phyloP scores from a whole-genome alignment of 805 yeast genomes.

The Candida boleticola region DNA sequence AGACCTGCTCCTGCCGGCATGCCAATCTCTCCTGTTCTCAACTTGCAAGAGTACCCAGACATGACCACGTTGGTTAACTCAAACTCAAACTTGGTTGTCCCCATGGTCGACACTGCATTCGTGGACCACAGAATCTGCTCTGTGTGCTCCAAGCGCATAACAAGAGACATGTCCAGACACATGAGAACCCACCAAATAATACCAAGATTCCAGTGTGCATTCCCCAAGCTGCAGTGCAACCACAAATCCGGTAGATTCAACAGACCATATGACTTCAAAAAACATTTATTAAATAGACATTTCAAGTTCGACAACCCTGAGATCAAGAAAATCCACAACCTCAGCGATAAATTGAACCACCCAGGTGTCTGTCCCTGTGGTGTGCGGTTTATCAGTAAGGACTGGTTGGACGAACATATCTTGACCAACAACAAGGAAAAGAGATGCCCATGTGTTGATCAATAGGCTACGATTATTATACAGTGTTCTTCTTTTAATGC shows the following conservation, averaged over 20 bases:
- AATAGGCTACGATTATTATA: conserved; percentile 2
- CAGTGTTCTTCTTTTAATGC: too few relatives aligned
- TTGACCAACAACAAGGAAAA: conserved; percentile 19
- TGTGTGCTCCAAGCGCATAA: conserved; percentile 52
- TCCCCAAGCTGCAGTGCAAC: conserved; percentile 52
- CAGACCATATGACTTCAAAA: conserved; percentile 66
- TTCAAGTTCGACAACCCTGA: conserved; percentile 51
- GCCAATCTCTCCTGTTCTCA: conserved; percentile 3
- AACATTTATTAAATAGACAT: conserved; percentile 60
- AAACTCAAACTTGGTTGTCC: conserved; percentile 28
- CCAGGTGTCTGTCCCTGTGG: conserved; percentile 52
- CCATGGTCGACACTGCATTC: conserved; percentile 36
- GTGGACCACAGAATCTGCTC: conserved; percentile 45
- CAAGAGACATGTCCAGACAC: conserved; percentile 63
- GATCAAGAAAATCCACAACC: conserved; percentile 45
- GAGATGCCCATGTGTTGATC: conserved; percentile 19
- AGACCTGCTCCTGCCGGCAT: neutral
- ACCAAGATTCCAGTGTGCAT: conserved; percentile 57
- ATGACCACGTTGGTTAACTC: conserved; percentile 39
- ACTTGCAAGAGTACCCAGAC: conserved; percentile 30
- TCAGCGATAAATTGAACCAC: conserved; percentile 50
- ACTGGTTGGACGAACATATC: conserved; percentile 38
- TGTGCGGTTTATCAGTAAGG: conserved; percentile 26
- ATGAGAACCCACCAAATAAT: conserved; percentile 58
- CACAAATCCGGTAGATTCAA: conserved; percentile 64